phyloP scores from a whole-genome alignment of 768 basidiomycete species.

The Rhodotorula graminis region DNA sequence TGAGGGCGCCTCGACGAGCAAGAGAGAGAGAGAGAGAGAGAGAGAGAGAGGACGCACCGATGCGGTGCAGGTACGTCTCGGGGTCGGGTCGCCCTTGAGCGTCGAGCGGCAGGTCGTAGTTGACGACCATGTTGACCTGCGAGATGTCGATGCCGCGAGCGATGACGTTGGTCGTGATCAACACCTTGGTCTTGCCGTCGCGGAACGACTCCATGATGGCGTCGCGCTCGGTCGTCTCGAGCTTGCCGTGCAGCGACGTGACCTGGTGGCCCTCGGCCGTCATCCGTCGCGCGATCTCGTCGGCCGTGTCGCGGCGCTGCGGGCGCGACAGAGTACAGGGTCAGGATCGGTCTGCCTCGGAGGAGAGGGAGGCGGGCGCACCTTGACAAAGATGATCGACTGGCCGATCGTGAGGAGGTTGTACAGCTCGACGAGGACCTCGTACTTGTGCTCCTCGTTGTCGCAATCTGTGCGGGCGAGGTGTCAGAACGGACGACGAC shows the following conservation, averaged over 20 bases:
- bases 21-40: neutral
- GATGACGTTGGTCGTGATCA: constrained; percentile 98
- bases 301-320: constrained; percentile 84
- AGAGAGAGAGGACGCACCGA: constrained; percentile 59
- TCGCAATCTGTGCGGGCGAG: constrained; percentile 56
- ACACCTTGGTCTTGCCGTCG: constrained; percentile 89
- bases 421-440: constrained; percentile 85
- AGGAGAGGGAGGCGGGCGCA: constrained; percentile 45
- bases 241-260: constrained; percentile 89
- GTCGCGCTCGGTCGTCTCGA: constrained; percentile 84
- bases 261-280: constrained; percentile 90
- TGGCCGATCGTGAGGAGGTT: constrained; percentile 88
- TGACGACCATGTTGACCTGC: constrained; percentile 99
- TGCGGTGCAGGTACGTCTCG: constrained; percentile 96
- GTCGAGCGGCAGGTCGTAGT: constrained; percentile 62
- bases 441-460: constrained; percentile 88
- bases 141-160: constrained; percentile 97
- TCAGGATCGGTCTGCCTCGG: neutral
- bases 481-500: neutral
- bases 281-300: constrained; percentile 86
- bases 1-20: too few relatives aligned
- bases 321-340: neutral
- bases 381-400: constrained; percentile 97
- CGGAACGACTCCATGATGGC: constrained; percentile 89
- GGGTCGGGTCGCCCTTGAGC: constrained; percentile 64